Evolutionary conservation across 129 eudicot species (phyloP).

Genomic region (Escallonia rubra): DNA sequence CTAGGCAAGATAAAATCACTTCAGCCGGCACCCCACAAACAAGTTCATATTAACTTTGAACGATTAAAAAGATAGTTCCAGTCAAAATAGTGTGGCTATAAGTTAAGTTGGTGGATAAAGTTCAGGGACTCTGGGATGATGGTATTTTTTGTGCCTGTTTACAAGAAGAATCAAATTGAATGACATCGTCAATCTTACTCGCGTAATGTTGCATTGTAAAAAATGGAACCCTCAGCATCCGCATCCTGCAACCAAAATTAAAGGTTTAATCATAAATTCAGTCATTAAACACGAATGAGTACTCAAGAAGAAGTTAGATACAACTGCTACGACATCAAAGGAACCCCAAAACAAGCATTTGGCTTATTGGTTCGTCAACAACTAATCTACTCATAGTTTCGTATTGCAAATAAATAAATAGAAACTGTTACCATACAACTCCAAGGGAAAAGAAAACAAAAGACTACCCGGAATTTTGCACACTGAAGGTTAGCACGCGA

Average conservation of each 20-base stretch:
- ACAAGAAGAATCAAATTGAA: neutral
- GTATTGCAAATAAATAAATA: neutral
- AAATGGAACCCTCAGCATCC: slow-evolving; percentile 86
- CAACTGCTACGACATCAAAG: neutral
- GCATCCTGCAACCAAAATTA: slow-evolving; percentile 53
- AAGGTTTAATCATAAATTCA: neutral
- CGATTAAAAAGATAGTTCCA: slow-evolving; percentile 2
- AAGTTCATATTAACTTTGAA: slow-evolving; percentile 4
- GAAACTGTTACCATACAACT: neutral
- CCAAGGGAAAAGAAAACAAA: neutral
- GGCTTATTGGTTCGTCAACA: neutral
- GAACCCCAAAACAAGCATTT: neutral
- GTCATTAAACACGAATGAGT: neutral
- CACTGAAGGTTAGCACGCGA: slow-evolving; percentile 96
- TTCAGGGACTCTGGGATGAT: neutral
- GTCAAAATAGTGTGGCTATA: neutral
- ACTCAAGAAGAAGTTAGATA: neutral
- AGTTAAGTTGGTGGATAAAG: neutral
- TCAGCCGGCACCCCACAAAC: slow-evolving; percentile 25
- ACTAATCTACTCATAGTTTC: neutral
- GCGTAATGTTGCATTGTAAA: slow-evolving; percentile 92
- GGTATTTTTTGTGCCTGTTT: neutral
- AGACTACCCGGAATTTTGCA: slow-evolving; percentile 82
- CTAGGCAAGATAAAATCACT: slow-evolving; percentile 51
- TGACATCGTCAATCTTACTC: slow-evolving; percentile 52